These are phyloP conservation scores for Rhizophagus sp. DNA, from an alignment of 192 early-diverging fungal genomes.

Conservation along the genomic window DNA sequence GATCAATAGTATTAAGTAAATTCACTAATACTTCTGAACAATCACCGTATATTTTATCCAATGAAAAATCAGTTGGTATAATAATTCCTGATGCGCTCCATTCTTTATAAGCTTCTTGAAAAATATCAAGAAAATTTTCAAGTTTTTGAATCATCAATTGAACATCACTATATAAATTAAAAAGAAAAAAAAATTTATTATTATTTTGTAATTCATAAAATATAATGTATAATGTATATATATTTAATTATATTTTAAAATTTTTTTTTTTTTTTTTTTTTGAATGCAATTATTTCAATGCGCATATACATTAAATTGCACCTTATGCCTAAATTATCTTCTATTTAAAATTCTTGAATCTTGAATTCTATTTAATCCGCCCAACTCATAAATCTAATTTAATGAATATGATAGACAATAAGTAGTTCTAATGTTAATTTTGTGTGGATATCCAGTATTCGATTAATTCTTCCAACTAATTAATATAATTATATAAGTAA, in stretches of 20 bases:
- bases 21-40: conserved; percentile 39
- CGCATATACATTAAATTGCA: neutral
- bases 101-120: conserved; percentile 41
- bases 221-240: too few relatives aligned
- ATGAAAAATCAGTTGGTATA: conserved; percentile 35
- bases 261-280: neutral
- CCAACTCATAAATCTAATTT: neutral
- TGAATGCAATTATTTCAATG: neutral
- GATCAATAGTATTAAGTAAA: conserved; percentile 36
- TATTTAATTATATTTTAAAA: too few relatives aligned
- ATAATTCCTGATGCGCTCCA: conserved; percentile 32
- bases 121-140: conserved; percentile 37
- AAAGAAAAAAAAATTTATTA: neutral
- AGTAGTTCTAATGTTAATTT: neutral
- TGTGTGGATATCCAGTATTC: neutral
- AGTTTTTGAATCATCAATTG: conserved; percentile 36
- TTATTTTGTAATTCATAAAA: too few relatives aligned
- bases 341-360: too few relatives aligned
- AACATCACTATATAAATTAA: conserved; percentile 31
- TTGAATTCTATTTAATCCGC: too few relatives aligned
- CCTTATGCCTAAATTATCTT: neutral
- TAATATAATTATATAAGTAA: neutral
- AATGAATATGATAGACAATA: too few relatives aligned
- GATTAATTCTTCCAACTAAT: neutral
- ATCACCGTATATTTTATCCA: conserved; percentile 39